Base-by-base conservation (phyloP, 768 basidiomycete genomes). In the Suillus luteus region DNA sequence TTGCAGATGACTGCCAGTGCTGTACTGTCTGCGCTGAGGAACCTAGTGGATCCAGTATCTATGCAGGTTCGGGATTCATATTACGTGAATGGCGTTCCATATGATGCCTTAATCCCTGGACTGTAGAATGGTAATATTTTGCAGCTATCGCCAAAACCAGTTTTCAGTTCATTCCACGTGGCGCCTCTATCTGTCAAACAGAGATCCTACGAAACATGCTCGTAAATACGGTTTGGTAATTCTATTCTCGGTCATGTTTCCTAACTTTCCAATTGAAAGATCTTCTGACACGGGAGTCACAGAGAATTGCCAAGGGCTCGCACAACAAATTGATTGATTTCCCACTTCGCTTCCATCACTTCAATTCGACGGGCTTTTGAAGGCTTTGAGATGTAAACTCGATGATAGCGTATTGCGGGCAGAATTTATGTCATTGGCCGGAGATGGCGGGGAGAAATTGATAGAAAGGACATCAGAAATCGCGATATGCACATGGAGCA, bases 1-100 rank as follows among this genome's bases (percentile, higher is more conserved):
- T 81, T 99, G 27, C 95, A 97, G 75, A 89, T 92, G 85, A 96
- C 96, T 1, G 93, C 94, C 2, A 89, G 87, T 62, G 90, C 91
- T n/a, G 85, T 96, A 55, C 79, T 98, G 64, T 83, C 87, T 55
- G 88, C 94, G 7, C 78, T 98, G 51, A 81, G 91, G 61, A 89
- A 83, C 51, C 82, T 90, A 24, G 85, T 93, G 59, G 91, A 96
- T 75, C 95, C 92, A 40, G 69, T 75, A 72, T 65, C 75, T 22
- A 65, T 66, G n/a, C 72, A 71, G 52, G 24, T 75, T 0, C 66
- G 71, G 62, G 75, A 76, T 19, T 64, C 63, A 10, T 75, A 75
- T 60, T 69, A 76, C 40, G 61, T 73, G 55, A 75, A 75, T 14
- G 75, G 73, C 51, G 67, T 71, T 31, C 74, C 74, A 66, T 75